Conservation (phyloP, 1,284 basidiomycete genomes). For the Ustilago vetiveriae region DNA sequence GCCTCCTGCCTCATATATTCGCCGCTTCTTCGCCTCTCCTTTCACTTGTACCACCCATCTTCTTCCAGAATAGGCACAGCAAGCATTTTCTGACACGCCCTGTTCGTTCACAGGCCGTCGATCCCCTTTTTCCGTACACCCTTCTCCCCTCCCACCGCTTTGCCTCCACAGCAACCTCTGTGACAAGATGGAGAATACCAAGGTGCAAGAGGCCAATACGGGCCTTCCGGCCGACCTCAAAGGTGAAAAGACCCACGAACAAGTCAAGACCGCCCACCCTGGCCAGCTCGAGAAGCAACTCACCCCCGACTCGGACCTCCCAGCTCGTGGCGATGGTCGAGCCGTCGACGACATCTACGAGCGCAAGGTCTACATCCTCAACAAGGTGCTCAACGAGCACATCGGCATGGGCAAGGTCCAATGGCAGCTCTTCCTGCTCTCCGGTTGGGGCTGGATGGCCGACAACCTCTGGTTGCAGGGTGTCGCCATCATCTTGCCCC, state of each 20-base stretch:
- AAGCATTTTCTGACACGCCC: background rate
- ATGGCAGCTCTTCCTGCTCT: slow-evolving; percentile 57
- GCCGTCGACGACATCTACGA: slow-evolving; percentile 60
- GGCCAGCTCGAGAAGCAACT: slow-evolving; percentile 43
- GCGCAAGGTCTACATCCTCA: slow-evolving; percentile 64
- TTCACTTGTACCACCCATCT: no score
- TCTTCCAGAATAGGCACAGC: no score
- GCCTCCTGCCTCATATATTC: slow-evolving; percentile 12
- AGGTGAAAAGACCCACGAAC: slow-evolving; percentile 17
- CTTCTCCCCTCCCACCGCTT: no score
- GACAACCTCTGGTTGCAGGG: slow-evolving; percentile 65
- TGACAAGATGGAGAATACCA: slow-evolving; percentile 20
- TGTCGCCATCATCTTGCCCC: slow-evolving; percentile 62
- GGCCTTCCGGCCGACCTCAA: slow-evolving; percentile 21
- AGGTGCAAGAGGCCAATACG: slow-evolving; percentile 24
- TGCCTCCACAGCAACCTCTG: background rate
- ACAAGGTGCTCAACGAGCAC: slow-evolving; percentile 65
- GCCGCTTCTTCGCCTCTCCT: background rate
- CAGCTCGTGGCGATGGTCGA: slow-evolving; percentile 28
- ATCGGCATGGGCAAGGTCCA: slow-evolving; percentile 64
- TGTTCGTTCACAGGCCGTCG: no score
- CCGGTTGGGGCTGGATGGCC: slow-evolving; percentile 60
- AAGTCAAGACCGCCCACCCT: slow-evolving; percentile 23
- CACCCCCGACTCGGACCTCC: slow-evolving; percentile 9
- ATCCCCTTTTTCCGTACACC: no score